Conservation (phyloP, 2,329 filamentous ascomycete species). For the Biscogniauxia sp. region DNA sequence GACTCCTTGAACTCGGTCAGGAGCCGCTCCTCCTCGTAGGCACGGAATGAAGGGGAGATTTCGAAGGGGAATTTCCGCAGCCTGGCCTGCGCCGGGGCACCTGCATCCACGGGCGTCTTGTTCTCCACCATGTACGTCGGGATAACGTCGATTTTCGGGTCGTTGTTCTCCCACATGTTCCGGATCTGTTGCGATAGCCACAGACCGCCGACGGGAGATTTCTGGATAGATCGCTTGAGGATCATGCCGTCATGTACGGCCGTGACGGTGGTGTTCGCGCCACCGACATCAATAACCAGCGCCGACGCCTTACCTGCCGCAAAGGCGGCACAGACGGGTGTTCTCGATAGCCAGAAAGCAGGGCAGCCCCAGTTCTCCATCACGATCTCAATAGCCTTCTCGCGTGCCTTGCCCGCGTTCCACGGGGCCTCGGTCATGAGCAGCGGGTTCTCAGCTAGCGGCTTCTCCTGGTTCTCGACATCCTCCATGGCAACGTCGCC, state of each 20-base stretch:
- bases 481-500: conserved; percentile 61
- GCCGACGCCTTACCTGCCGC: conserved; percentile 91
- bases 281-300: conserved; percentile 57
- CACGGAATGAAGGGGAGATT: conserved; percentile 69
- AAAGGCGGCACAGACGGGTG: conserved; percentile 86
- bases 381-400: conserved; percentile 92
- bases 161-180: conserved; percentile 67
- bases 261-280: conserved; percentile 28
- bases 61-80: conserved; percentile 66
- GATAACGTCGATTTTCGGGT: conserved; percentile 70
- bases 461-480: conserved; percentile 67
- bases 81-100: conserved; percentile 72
- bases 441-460: conserved; percentile 83
- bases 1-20: conserved; percentile 97
- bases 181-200: conserved; percentile 90
- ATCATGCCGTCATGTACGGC: conserved; percentile 94
- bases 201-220: conserved; percentile 81
- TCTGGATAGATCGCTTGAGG: conserved; percentile 83
- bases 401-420: conserved; percentile 83
- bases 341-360: conserved; percentile 89
- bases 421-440: conserved; percentile 93
- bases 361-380: conserved; percentile 97
- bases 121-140: conserved; percentile 86
- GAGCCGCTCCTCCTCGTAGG: conserved; percentile 87
- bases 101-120: conserved; percentile 86